Percentiles rank a stretch among this genome's conserved stretches.
Conservation (phyloP, 2,329 filamentous ascomycete species). For the Trichoderma harzianum region DNA sequence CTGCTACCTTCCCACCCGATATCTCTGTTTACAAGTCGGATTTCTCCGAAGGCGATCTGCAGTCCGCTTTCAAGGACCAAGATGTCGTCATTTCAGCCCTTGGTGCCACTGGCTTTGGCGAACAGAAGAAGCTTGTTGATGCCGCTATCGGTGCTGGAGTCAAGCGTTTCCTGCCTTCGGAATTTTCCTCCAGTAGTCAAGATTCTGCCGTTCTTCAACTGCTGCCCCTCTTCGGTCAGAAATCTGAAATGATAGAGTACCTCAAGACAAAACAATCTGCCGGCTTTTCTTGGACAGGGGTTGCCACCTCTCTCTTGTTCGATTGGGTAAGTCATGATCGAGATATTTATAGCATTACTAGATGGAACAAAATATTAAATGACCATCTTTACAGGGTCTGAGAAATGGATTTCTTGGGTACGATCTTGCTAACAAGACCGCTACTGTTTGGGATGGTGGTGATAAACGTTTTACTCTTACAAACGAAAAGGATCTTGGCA, state of each 20-base stretch:
- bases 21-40: slow-evolving; percentile 19
- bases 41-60: slow-evolving; percentile 20
- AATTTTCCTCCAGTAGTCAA: slow-evolving; percentile 40
- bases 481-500: slow-evolving; percentile 34
- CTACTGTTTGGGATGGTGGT: slow-evolving; percentile 20
- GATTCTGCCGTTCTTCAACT: slow-evolving; percentile 20
- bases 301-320: slow-evolving; percentile 33
- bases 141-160: slow-evolving; percentile 52
- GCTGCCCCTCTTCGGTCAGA: slow-evolving; percentile 23
- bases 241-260: slow-evolving; percentile 22
- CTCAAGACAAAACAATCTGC: slow-evolving; percentile 19
- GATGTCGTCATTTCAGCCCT: slow-evolving; percentile 40
- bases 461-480: slow-evolving; percentile 20
- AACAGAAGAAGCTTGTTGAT: slow-evolving; percentile 49
- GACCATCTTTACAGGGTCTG: slow-evolving; percentile 8
- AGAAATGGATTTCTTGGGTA: slow-evolving; percentile 20
- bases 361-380: neutral
- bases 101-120: slow-evolving; percentile 37
- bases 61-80: slow-evolving; percentile 18
- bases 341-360: neutral
- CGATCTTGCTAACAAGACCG: slow-evolving; percentile 15
- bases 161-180: slow-evolving; percentile 51
- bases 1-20: slow-evolving; percentile 11
- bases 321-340: slow-evolving; percentile 21
- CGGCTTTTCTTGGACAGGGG: slow-evolving; percentile 24